Evolutionary conservation across 495 filamentous ascomycete species (phyloP).

Genomic region (Xylaria bambusicola): DNA sequence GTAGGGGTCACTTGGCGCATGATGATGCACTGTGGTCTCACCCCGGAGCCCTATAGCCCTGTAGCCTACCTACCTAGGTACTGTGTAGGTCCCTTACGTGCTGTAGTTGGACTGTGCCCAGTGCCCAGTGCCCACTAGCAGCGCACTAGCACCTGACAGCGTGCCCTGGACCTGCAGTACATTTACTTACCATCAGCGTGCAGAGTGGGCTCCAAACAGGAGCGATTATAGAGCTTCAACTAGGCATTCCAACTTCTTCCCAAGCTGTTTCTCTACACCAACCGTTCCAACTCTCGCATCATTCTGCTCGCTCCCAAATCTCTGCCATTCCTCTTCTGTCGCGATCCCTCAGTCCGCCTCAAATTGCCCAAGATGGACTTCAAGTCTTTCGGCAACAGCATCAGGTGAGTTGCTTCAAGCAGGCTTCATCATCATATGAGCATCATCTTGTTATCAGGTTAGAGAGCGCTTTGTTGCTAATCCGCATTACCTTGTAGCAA

Average conservation of each 20-base stretch:
- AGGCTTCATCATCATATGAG: conserved; percentile 9
- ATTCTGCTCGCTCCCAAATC: background rate
- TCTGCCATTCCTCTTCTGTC: background rate
- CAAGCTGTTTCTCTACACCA: conserved; percentile 7
- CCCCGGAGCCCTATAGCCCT: background rate
- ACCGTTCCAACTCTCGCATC: background rate
- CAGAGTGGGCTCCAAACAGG: too few species aligned
- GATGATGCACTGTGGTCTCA: background rate
- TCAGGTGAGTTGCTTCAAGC: conserved; percentile 28
- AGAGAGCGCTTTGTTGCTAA: conserved; percentile 11
- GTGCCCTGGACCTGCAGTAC: background rate
- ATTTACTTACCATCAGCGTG: too few species aligned
- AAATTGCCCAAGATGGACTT: conserved; percentile 59
- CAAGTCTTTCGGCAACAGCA: conserved; percentile 56
- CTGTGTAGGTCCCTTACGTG: too few species aligned
- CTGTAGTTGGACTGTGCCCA: too few species aligned
- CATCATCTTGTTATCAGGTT: background rate
- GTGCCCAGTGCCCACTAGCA: too few species aligned
- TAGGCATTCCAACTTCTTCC: too few species aligned
- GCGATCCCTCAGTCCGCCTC: background rate
- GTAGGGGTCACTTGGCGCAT: conserved; percentile 8
- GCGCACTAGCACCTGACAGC: conserved; percentile 1
- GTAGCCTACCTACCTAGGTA: too few species aligned
- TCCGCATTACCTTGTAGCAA: conserved; percentile 35
- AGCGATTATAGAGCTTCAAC: too few species aligned